phyloP scores from a whole-genome alignment of 371 early-diverging fungal species.

The Mortierella sp. region DNA sequence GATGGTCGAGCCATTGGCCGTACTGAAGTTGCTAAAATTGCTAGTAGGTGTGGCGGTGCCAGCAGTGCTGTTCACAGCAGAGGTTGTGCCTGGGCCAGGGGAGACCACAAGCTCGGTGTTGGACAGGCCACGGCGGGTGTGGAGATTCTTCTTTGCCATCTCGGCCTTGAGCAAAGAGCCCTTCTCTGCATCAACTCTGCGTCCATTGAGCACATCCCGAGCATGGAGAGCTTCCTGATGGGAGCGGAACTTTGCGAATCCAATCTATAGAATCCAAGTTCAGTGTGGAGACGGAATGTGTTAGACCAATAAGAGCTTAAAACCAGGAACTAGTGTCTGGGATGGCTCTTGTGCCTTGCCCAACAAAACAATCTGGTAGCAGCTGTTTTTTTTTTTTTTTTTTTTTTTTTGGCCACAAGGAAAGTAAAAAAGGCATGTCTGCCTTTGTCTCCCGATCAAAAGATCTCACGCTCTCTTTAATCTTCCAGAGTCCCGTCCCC shows the following conservation, averaged over 20 bases:
- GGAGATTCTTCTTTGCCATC: slow-evolving; percentile 95
- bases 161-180: slow-evolving; percentile 92
- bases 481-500: background rate
- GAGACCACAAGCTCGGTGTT: slow-evolving; percentile 27
- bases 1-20: background rate
- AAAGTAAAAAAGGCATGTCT: background rate
- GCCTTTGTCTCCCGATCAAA: no score
- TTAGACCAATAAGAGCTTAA: background rate
- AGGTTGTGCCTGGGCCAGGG: slow-evolving; percentile 9
- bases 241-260: slow-evolving; percentile 94
- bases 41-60: slow-evolving; percentile 2
- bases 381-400: background rate
- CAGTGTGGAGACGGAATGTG: background rate
- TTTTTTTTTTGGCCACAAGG: background rate
- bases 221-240: slow-evolving; percentile 89
- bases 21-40: background rate
- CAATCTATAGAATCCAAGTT: slow-evolving; percentile 66
- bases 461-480: no score
- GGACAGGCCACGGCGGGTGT: slow-evolving; percentile 59
- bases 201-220: slow-evolving; percentile 85
- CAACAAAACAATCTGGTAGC: background rate
- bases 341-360: background rate
- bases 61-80: background rate
- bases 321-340: no score
- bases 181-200: slow-evolving; percentile 87